Percentiles rank a stretch among this genome's conserved stretches.
phyloP scores from a whole-genome alignment of 2,329 filamentous ascomycete species.

The Ilyonectria destructans region DNA sequence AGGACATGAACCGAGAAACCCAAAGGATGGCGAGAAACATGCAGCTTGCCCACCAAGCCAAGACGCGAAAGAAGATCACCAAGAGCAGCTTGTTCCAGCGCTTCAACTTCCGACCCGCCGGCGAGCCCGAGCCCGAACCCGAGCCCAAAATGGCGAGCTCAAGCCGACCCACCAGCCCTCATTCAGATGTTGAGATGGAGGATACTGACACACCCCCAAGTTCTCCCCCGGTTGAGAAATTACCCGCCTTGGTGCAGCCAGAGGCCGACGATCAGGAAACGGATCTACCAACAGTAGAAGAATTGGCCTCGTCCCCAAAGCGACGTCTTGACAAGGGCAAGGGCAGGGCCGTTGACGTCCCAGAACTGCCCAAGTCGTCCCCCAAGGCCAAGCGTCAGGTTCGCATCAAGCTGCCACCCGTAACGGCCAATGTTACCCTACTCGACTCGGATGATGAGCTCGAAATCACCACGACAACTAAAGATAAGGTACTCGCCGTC shows the following conservation, averaged over 20 bases:
- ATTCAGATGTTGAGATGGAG: constrained; percentile 68
- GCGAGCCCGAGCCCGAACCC: constrained; percentile 49
- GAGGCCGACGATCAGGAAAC: constrained; percentile 27
- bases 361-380: constrained; percentile 41
- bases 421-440: constrained; percentile 57
- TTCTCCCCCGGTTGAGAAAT: constrained; percentile 69
- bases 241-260: constrained; percentile 38
- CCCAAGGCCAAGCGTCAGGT: constrained; percentile 63
- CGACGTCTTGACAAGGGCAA: constrained; percentile 72
- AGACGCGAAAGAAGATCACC: constrained; percentile 91
- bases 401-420: constrained; percentile 65
- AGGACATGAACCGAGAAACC: constrained; percentile 96
- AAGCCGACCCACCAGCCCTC: constrained; percentile 67
- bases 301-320: constrained; percentile 52
- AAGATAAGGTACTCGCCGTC: constrained; percentile 71
- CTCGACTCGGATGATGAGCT: constrained; percentile 74
- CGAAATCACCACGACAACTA: constrained; percentile 70
- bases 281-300: constrained; percentile 55
- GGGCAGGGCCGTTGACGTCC: constrained; percentile 63
- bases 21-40: constrained; percentile 92
- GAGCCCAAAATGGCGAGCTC: constrained; percentile 67
- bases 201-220: constrained; percentile 80
- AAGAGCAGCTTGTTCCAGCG: constrained; percentile 86
- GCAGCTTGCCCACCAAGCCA: constrained; percentile 91
- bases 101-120: constrained; percentile 80